Percentiles rank a stretch among this genome's conserved stretches.
phyloP scores from a whole-genome alignment of 1,284 basidiomycete genomes.

The Ceratobasidium sp. region DNA sequence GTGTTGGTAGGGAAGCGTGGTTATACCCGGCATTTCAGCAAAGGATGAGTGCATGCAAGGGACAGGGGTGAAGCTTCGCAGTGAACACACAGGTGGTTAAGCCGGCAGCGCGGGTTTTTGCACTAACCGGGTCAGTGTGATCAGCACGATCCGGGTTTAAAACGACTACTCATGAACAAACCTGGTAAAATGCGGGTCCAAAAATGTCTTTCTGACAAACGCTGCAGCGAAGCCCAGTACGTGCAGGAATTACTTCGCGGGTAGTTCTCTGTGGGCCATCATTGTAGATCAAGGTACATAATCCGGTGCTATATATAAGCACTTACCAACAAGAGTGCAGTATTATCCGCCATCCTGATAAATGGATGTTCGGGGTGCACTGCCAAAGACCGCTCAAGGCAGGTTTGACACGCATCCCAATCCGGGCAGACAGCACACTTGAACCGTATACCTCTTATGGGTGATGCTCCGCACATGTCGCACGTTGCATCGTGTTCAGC shows the following conservation, averaged over 20 bases:
- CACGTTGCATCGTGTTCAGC: constrained; percentile 6
- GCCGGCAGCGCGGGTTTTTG: neutral
- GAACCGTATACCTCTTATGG: constrained; percentile 11
- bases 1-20: neutral
- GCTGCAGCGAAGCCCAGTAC: constrained; percentile 3
- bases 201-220: constrained; percentile 4
- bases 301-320: neutral
- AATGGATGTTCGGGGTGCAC: constrained; percentile 24
- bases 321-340: constrained; percentile 7
- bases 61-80: constrained; percentile 21
- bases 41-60: neutral
- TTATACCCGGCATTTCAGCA: constrained; percentile 19
- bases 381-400: constrained; percentile 10
- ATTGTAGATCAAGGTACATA: neutral
- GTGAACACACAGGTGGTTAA: constrained; percentile 5
- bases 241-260: neutral
- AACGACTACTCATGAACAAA: neutral
- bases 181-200: constrained; percentile 8
- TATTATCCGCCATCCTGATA: neutral
- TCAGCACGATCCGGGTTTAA: neutral
- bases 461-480: constrained; percentile 17
- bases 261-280: neutral
- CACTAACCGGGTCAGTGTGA: neutral
- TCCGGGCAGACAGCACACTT: constrained; percentile 31
- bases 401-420: constrained; percentile 25